These are phyloP conservation scores for Metschnikowia koreensis DNA, from an alignment of 805 yeast species.

Conservation along the genomic window DNA sequence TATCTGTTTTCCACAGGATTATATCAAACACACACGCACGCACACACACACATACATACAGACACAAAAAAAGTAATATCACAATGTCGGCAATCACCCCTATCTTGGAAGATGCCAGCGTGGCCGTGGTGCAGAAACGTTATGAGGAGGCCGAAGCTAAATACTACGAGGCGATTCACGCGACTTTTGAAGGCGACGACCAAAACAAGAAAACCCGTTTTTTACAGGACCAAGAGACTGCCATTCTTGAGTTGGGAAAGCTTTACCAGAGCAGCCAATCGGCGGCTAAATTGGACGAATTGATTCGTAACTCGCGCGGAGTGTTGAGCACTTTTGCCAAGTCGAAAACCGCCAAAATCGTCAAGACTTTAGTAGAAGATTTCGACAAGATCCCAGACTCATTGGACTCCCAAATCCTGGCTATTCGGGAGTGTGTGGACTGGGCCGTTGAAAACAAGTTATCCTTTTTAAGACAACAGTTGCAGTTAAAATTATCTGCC, in stretches of 20 bases:
- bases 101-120: constrained; percentile 58
- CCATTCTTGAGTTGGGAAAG: constrained; percentile 74
- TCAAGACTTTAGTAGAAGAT: constrained; percentile 75
- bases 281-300: constrained; percentile 50
- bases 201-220: constrained; percentile 23
- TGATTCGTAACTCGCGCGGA: constrained; percentile 66
- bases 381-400: constrained; percentile 63
- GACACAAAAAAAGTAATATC: background rate
- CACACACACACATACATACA: background rate
- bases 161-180: constrained; percentile 50
- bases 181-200: constrained; percentile 17
- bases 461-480: constrained; percentile 81
- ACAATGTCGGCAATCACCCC: constrained; percentile 8
- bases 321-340: constrained; percentile 83
- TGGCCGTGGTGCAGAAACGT: constrained; percentile 49
- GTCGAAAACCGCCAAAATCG: constrained; percentile 90
- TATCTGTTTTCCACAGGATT: no score
- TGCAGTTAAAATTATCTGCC: constrained; percentile 79
- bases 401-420: constrained; percentile 65
- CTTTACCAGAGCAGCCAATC: constrained; percentile 55
- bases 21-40: no score
- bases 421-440: constrained; percentile 75
- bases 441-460: constrained; percentile 87
- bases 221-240: constrained; percentile 54
- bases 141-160: constrained; percentile 56